These are phyloP conservation scores for Pestalotiopsis sp. DNA, from an alignment of 2,329 filamentous ascomycete species.

Conservation along the genomic window DNA sequence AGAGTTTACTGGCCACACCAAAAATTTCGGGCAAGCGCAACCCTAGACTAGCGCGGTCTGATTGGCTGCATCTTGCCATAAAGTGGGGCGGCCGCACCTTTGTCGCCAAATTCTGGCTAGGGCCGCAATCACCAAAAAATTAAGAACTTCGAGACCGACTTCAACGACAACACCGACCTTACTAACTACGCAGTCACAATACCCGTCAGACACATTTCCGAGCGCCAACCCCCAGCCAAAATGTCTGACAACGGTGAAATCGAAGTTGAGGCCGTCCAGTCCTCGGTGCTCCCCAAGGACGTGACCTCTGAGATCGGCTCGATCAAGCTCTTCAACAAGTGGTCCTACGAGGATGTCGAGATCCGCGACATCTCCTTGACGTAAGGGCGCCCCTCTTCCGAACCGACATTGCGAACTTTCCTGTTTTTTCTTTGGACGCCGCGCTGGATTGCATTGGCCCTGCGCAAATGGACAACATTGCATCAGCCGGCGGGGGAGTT, in stretches of 20 bases:
- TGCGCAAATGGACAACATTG: background rate
- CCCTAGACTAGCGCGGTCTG: constrained; percentile 1
- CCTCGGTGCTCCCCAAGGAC: constrained; percentile 75
- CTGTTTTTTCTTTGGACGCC: background rate
- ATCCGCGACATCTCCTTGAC: constrained; percentile 99
- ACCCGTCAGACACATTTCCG: constrained; percentile 8
- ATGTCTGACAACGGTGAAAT: constrained; percentile 85
- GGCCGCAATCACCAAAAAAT: background rate
- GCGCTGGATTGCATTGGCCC: background rate
- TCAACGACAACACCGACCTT: constrained; percentile 1
- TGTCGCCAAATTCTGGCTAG: background rate
- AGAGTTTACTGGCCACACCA: constrained; percentile 1
- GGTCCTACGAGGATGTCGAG: constrained; percentile 96
- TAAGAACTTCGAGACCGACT: background rate
- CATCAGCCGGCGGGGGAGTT: background rate
- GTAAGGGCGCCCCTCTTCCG: constrained; percentile 61
- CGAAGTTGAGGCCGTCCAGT: constrained; percentile 70
- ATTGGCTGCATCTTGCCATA: background rate
- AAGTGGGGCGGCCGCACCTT: background rate
- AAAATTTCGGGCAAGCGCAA: background rate
- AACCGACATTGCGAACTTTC: background rate
- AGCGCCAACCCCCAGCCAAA: constrained; percentile 36
- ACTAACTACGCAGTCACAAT: background rate
- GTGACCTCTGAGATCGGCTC: constrained; percentile 74
- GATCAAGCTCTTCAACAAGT: constrained; percentile 78